These are phyloP conservation scores for Chaetoscypha palmicola DNA, from an alignment of 2,329 filamentous ascomycete species.

Conservation along the genomic window DNA sequence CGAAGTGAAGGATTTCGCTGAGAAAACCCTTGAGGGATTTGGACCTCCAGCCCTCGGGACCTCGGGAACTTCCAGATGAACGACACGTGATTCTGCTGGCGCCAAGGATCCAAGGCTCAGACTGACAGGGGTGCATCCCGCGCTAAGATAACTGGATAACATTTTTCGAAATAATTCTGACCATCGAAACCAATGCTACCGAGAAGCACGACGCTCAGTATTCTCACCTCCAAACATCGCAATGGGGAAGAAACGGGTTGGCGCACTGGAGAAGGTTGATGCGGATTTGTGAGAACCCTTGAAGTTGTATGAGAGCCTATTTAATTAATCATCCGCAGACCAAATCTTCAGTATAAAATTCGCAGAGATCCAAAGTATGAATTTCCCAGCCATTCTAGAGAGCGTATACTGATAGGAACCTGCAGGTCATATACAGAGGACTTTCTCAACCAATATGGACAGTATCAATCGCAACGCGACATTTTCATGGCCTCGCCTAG, in stretches of 20 bases:
- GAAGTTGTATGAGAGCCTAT: conserved; percentile 13
- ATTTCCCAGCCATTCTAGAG: neutral
- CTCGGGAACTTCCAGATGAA: no score
- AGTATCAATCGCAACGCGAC: conserved; percentile 85
- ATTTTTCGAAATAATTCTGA: conserved; percentile 25
- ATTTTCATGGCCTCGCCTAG: conserved; percentile 83
- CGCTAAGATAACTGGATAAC: conserved; percentile 29
- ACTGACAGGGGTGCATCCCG: conserved; percentile 10
- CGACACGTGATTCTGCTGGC: no score
- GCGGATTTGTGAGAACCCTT: conserved; percentile 61
- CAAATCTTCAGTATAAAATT: conserved; percentile 88
- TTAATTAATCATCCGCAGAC: conserved; percentile 39
- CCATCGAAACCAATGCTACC: conserved; percentile 9
- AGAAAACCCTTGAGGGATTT: no score
- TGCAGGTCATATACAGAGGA: conserved; percentile 79
- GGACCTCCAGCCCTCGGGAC: no score
- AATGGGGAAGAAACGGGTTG: conserved; percentile 85
- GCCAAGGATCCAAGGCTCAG: no score
- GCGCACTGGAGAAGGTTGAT: conserved; percentile 90
- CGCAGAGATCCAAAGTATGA: conserved; percentile 71
- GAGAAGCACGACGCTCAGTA: conserved; percentile 3
- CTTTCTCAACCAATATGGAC: conserved; percentile 79
- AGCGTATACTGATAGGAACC: conserved; percentile 6
- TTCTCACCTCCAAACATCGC: conserved; percentile 12
- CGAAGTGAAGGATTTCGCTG: no score